phyloP scores from a whole-genome alignment of 495 filamentous ascomycete species.

The Hypoxylon trugodes region DNA sequence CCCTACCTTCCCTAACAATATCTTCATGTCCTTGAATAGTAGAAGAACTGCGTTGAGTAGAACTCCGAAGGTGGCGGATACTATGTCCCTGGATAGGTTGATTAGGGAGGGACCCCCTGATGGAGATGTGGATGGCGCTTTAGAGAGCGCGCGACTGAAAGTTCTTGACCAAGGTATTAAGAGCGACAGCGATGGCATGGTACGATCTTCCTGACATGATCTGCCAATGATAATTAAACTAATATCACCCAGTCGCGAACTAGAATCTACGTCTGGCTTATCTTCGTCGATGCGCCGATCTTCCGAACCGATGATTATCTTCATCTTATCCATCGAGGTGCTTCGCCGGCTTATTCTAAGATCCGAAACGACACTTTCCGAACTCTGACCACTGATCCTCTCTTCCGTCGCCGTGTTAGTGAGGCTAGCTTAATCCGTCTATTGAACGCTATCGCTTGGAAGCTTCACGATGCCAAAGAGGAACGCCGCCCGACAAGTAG shows the following conservation, averaged over 20 bases:
- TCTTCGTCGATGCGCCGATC: slow-evolving; percentile 85
- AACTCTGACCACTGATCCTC: slow-evolving; percentile 91
- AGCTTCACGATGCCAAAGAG: slow-evolving; percentile 77
- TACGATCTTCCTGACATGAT: slow-evolving; percentile 47
- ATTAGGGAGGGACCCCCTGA: slow-evolving; percentile 76
- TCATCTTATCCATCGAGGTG: slow-evolving; percentile 86
- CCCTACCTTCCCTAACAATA: slow-evolving; percentile 23
- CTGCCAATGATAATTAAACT: slow-evolving; percentile 1
- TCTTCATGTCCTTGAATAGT: slow-evolving; percentile 43
- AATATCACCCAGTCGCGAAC: slow-evolving; percentile 75
- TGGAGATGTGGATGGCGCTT: slow-evolving; percentile 69
- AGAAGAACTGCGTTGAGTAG: slow-evolving; percentile 64
- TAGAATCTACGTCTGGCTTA: slow-evolving; percentile 94
- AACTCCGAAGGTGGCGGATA: slow-evolving; percentile 62
- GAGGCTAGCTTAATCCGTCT: slow-evolving; percentile 95
- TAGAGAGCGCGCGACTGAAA: slow-evolving; percentile 78
- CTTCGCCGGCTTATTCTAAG: slow-evolving; percentile 93
- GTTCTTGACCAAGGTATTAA: slow-evolving; percentile 82
- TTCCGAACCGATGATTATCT: slow-evolving; percentile 88
- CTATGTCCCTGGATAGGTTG: slow-evolving; percentile 70
- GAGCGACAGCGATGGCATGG: slow-evolving; percentile 90
- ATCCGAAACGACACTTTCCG: slow-evolving; percentile 98
- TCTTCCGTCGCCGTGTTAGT: slow-evolving; percentile 93
- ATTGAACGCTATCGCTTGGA: slow-evolving; percentile 97
- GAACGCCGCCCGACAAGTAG: slow-evolving; percentile 49